These are phyloP conservation scores for Agaricus sinodeliciosus DNA, from an alignment of 768 basidiomycete species.

Conservation along the genomic window DNA sequence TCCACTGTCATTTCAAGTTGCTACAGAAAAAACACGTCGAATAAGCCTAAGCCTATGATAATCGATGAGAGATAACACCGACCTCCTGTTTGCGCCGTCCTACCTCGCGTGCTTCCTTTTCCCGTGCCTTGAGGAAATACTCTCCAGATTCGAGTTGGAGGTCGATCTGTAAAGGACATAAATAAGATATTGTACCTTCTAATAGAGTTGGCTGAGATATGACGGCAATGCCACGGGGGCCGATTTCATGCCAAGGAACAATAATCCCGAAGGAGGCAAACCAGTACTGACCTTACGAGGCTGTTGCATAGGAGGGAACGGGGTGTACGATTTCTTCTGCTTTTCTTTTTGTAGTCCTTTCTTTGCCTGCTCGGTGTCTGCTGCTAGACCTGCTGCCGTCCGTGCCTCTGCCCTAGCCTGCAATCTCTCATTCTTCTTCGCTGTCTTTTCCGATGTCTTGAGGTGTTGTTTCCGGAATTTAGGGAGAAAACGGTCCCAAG, in stretches of 20 bases:
- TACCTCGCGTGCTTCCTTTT: constrained; percentile 75
- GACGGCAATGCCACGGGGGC: too few relatives aligned
- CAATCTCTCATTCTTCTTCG: constrained; percentile 75
- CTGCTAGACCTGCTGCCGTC: constrained; percentile 56
- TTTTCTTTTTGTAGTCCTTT: constrained; percentile 34
- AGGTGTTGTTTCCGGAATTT: constrained; percentile 92
- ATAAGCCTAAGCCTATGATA: background rate
- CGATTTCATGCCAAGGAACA: too few relatives aligned
- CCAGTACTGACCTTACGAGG: constrained; percentile 70
- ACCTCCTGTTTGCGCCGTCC: constrained; percentile 75
- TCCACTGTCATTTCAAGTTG: constrained; percentile 73
- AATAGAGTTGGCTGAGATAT: too few relatives aligned
- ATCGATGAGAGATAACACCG: constrained; percentile 5
- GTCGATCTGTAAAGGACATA: constrained; percentile 55
- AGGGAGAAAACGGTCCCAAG: constrained; percentile 97
- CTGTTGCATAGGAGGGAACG: constrained; percentile 92
- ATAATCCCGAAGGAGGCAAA: background rate
- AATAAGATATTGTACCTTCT: background rate
- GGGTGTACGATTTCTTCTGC: constrained; percentile 92
- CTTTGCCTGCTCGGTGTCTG: constrained; percentile 20
- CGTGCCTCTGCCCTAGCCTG: constrained; percentile 57
- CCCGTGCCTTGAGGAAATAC: constrained; percentile 90
- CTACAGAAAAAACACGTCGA: constrained; percentile 29
- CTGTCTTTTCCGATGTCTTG: constrained; percentile 90
- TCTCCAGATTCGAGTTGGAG: constrained; percentile 94